Evolutionary conservation across 352 stramenopile species (phyloP).

Genomic region (Saprolegnia parasitica): DNA sequence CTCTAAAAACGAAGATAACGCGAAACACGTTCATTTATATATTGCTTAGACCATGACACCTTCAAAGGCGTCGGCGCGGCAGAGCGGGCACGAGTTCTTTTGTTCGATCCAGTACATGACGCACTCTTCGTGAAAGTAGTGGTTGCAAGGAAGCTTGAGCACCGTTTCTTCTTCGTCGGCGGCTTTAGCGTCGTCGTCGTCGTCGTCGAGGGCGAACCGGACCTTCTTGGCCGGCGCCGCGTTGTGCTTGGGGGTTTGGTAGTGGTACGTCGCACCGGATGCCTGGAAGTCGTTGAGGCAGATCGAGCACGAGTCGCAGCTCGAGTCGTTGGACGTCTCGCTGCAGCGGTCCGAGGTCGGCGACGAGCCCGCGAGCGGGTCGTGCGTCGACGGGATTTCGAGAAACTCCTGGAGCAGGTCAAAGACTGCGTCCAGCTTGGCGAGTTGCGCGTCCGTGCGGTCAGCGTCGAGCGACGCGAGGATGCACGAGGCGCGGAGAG

Average conservation of each 20-base stretch:
- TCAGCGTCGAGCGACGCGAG: not conserved
- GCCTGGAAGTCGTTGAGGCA: constrained; percentile 19
- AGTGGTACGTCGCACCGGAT: not conserved
- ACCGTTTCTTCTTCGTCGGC: constrained; percentile 41
- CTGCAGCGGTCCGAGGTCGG: not conserved
- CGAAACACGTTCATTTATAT: not conserved
- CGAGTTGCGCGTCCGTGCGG: not conserved
- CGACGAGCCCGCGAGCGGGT: not conserved
- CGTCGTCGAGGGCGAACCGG: constrained; percentile 6
- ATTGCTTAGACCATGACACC: constrained; percentile 12
- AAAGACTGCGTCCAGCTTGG: not conserved
- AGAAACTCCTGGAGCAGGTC: constrained; percentile 23
- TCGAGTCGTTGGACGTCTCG: not conserved
- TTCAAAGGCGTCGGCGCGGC: constrained; percentile 47
- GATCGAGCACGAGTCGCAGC: constrained; percentile 14
- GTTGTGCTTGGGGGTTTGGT: constrained; percentile 17
- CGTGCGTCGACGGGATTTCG: constrained; percentile 1
- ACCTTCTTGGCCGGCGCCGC: constrained; percentile 2
- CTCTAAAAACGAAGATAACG: too few species aligned
- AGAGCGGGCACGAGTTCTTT: constrained; percentile 80
- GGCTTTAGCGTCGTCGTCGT: not conserved
- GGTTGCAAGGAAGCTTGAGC: constrained; percentile 70
- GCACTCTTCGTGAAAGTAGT: constrained; percentile 82
- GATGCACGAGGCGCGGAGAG: not conserved
- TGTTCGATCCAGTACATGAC: constrained; percentile 78